Conservation (phyloP, 768 basidiomycete genomes). For the Phylloporus sp. region DNA sequence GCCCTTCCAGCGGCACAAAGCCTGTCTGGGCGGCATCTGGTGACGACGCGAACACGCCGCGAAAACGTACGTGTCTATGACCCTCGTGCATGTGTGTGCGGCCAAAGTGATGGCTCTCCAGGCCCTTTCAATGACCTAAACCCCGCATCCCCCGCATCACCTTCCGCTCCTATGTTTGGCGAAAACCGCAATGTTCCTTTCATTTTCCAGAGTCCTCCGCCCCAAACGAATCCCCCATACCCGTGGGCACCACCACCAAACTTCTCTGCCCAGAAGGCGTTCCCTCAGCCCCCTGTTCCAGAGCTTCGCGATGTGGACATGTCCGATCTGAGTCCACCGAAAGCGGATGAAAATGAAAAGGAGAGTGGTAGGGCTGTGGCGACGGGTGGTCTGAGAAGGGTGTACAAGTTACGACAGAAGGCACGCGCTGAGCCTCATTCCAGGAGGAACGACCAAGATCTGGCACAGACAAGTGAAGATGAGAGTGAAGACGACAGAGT, state of each 20-base stretch:
- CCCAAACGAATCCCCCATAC: constrained; percentile 38
- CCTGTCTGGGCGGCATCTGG: constrained; percentile 51
- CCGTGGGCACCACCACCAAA: constrained; percentile 64
- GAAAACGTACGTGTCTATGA: constrained; percentile 61
- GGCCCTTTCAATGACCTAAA: constrained; percentile 43
- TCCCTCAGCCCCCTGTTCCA: constrained; percentile 39
- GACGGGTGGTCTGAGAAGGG: constrained; percentile 58
- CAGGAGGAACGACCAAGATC: constrained; percentile 23
- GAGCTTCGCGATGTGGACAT: constrained; percentile 72
- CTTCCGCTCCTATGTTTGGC: constrained; percentile 52
- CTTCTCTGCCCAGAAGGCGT: constrained; percentile 56
- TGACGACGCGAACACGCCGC: constrained; percentile 50
- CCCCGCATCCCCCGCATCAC: constrained; percentile 31
- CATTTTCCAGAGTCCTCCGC: constrained; percentile 56
- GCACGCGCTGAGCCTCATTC: constrained; percentile 31
- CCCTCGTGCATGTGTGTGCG: constrained; percentile 6
- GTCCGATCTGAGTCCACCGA: constrained; percentile 63
- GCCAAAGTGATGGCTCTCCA: constrained; percentile 31
- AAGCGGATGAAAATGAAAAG: constrained; percentile 37
- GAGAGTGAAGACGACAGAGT: constrained; percentile 47
- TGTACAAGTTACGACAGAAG: constrained; percentile 58
- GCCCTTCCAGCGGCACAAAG: constrained; percentile 45
- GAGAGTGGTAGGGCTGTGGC: constrained; percentile 50
- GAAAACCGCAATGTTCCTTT: constrained; percentile 66
- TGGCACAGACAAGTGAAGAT: constrained; percentile 38